phyloP scores from a whole-genome alignment of 306 rosid species.

The Astragalus membranaceus region DNA sequence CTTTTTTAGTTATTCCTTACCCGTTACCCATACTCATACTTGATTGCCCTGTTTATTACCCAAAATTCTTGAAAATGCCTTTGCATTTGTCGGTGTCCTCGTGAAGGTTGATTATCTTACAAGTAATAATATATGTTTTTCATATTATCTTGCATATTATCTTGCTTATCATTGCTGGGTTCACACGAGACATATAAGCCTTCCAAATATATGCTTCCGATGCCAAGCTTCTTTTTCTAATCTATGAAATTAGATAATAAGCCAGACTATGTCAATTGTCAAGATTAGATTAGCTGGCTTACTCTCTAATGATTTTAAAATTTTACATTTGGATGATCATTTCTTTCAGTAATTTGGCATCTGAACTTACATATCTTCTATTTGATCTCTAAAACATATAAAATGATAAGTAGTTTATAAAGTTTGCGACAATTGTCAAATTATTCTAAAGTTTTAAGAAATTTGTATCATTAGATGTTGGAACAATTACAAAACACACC shows the following conservation, averaged over 20 bases:
- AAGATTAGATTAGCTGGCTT: too few species aligned
- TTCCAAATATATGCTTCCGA: not conserved
- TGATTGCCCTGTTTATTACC: not conserved
- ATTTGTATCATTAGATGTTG: too few species aligned
- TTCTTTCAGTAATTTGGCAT: too few species aligned
- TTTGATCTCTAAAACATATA: too few species aligned
- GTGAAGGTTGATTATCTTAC: constrained; percentile 3
- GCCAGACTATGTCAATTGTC: not conserved
- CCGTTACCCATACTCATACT: not conserved
- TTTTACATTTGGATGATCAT: too few species aligned
- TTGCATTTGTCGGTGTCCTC: constrained; percentile 3
- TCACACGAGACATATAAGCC: not conserved
- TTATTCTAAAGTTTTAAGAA: too few species aligned
- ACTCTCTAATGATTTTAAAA: too few species aligned
- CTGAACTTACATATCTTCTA: too few species aligned
- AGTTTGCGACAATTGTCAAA: too few species aligned
- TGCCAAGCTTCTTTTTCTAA: not conserved
- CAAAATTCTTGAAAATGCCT: not conserved
- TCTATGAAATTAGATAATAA: not conserved
- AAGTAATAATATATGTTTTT: not conserved
- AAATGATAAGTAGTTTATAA: too few species aligned
- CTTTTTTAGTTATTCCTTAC: not conserved
- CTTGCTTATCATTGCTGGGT: too few species aligned
- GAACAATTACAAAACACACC: too few species aligned
- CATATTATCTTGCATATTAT: not conserved